These are phyloP conservation scores for barrel medic (Medicago truncatula) DNA, from an alignment of 306 rosid genomes.

Conservation along the genomic window DNA sequence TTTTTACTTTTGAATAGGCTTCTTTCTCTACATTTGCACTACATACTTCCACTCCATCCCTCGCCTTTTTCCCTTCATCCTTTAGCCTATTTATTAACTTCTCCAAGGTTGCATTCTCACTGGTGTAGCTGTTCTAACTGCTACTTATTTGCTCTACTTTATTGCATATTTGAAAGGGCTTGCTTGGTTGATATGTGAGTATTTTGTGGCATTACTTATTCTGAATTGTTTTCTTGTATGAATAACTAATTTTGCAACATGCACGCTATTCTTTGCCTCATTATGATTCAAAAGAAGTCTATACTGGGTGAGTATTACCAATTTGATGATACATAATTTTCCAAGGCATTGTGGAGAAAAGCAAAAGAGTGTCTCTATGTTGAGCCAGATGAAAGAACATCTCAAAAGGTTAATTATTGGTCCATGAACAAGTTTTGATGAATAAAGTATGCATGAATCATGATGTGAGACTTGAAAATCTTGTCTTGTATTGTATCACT, in stretches of 20 bases:
- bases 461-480: background rate
- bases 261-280: constrained; percentile 73
- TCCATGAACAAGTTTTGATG: constrained; percentile 60
- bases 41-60: constrained; percentile 60
- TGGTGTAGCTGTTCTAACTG: constrained; percentile 50
- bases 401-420: constrained; percentile 70
- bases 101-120: constrained; percentile 68
- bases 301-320: constrained; percentile 56
- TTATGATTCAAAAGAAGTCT: constrained; percentile 63
- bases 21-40: constrained; percentile 47
- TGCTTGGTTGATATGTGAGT: constrained; percentile 52
- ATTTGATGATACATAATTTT: constrained; percentile 68
- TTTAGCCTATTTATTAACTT: constrained; percentile 72
- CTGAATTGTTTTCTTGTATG: constrained; percentile 68
- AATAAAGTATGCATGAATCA: background rate
- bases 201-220: constrained; percentile 58
- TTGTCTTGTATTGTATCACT: background rate
- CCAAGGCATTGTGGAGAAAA: constrained; percentile 84
- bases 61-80: constrained; percentile 50
- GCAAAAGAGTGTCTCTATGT: constrained; percentile 80
- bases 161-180: constrained; percentile 52
- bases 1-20: constrained; percentile 50
- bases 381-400: constrained; percentile 55
- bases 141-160: constrained; percentile 43
- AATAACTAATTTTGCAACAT: constrained; percentile 73